These are phyloP conservation scores for Globisporangium orthogonon DNA, from an alignment of 352 stramenopile genomes.

Conservation along the genomic window DNA sequence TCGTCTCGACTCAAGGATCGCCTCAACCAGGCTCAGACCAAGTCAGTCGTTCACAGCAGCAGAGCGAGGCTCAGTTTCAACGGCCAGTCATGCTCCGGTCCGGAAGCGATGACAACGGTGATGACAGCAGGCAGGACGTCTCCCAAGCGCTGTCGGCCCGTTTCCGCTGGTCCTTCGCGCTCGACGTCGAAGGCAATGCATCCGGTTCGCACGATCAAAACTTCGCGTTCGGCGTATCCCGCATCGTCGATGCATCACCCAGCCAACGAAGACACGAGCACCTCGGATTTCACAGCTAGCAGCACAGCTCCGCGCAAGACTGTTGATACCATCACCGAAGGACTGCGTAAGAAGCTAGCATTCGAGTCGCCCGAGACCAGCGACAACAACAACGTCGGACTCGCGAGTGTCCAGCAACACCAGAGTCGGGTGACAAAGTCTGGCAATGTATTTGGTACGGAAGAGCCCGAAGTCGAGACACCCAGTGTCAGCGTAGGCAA, in stretches of 20 bases:
- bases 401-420: too few species aligned
- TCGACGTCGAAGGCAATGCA: conserved; percentile 22
- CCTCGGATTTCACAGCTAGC: background rate
- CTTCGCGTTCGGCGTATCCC: conserved; percentile 44
- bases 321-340: background rate
- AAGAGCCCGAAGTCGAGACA: background rate
- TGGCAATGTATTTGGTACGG: background rate
- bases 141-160: conserved; percentile 53
- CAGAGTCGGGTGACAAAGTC: background rate
- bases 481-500: background rate
- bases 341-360: background rate
- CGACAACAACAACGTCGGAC: background rate
- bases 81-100: conserved; percentile 1
- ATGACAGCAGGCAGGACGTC: conserved; percentile 39
- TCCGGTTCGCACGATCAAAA: conserved; percentile 38
- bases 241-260: conserved; percentile 5
- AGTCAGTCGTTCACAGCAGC: conserved; percentile 18
- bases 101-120: conserved; percentile 9
- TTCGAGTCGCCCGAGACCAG: background rate
- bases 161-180: conserved; percentile 51
- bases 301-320: background rate
- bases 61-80: conserved; percentile 8
- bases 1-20: conserved; percentile 41
- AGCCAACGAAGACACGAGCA: background rate
- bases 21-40: conserved; percentile 40